Conservation (phyloP, 495 filamentous ascomycete genomes). For the Parathielavia appendiculata region DNA sequence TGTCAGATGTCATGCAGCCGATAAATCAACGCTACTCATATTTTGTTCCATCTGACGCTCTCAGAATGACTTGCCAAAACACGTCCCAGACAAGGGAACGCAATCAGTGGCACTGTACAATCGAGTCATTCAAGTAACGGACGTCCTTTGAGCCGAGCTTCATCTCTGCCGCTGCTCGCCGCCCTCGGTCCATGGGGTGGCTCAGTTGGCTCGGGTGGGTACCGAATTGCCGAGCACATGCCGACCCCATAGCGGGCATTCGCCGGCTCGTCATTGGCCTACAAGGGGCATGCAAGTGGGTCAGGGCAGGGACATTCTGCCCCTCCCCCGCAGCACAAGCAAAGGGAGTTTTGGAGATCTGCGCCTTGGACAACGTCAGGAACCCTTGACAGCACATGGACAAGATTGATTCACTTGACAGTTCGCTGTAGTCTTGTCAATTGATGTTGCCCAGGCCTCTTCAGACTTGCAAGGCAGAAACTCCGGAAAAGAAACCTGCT, state of each 20-base stretch:
- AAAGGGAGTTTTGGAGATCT: conserved; percentile 20
- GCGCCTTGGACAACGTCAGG: conserved; percentile 20
- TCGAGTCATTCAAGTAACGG: background rate
- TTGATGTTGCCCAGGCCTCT: background rate
- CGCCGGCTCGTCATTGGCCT: background rate
- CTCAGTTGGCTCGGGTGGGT: too few relatives aligned
- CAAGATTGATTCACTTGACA: background rate
- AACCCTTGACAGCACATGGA: background rate
- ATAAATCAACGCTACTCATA: too few relatives aligned
- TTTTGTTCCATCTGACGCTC: too few relatives aligned
- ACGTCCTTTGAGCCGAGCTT: conserved; percentile 24
- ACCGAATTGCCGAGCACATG: conserved; percentile 30
- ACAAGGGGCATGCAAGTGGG: background rate
- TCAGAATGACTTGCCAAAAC: too few relatives aligned
- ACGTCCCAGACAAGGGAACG: background rate
- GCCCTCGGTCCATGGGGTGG: conserved; percentile 11
- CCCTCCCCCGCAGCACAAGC: conserved; percentile 24
- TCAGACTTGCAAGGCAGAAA: background rate
- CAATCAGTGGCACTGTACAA: background rate
- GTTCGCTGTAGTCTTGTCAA: background rate
- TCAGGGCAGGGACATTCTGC: background rate
- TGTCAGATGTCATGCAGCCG: too few relatives aligned
- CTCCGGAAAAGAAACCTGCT: background rate
- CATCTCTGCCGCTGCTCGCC: conserved; percentile 7
- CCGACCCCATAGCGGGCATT: conserved; percentile 11